Conservation (phyloP, 2,329 filamentous ascomycete genomes). For the Nothopassalora personata region DNA sequence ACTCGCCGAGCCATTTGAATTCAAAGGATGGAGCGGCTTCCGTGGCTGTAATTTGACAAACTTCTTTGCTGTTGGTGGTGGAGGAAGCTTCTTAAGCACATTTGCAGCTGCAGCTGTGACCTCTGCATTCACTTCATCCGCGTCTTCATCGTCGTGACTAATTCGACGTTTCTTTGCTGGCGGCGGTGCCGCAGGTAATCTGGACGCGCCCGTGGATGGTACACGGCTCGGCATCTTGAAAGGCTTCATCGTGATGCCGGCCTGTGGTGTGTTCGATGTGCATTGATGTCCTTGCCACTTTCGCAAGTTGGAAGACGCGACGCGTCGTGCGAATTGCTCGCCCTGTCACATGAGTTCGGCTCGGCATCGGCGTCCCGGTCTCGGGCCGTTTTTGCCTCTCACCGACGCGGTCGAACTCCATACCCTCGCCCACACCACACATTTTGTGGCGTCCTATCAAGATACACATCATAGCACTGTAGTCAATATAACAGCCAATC, state of each 20-base stretch:
- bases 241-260: slow-evolving; percentile 25
- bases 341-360: not conserved
- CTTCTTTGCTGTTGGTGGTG: slow-evolving; percentile 11
- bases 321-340: not conserved
- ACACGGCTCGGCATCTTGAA: slow-evolving; percentile 27
- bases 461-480: too few species aligned
- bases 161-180: slow-evolving; percentile 41
- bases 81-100: slow-evolving; percentile 28
- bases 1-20: slow-evolving; percentile 11
- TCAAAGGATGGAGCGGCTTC: slow-evolving; percentile 29
- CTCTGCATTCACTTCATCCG: slow-evolving; percentile 19
- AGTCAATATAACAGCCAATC: too few species aligned
- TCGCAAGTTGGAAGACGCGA: not conserved
- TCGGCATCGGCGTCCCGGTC: not conserved
- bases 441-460: too few species aligned
- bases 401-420: not conserved
- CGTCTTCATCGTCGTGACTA: slow-evolving; percentile 29
- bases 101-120: slow-evolving; percentile 24
- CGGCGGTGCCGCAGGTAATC: not conserved
- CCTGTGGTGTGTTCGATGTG: not conserved
- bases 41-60: slow-evolving; percentile 22
- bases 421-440: not conserved
- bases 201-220: slow-evolving; percentile 9
- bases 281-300: not conserved
- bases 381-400: not conserved